Evolutionary conservation across 345 rosid genomes (phyloP), one percentile per base, ranked within the genome.

Genomic region (Syzygium aqueum): DNA sequence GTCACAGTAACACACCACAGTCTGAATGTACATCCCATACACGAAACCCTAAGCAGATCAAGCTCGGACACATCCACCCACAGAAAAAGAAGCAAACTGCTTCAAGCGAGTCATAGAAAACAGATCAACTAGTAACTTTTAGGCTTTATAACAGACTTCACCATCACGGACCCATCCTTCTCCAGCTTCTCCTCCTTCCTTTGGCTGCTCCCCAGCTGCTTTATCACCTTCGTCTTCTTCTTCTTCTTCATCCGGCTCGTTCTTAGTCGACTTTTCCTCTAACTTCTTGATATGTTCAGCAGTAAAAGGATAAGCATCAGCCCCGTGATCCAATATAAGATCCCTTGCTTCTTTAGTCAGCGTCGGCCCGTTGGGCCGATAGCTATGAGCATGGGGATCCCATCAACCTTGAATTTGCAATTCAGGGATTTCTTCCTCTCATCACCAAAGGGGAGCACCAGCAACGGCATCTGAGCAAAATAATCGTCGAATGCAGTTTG

Each of bases 131-230:
- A 33, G 78, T 37, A 67, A 67, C 80, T 33, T 67, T 67, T 23
- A 67, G 46, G 80, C 78, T 33, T 9, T 67, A 8, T 4, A 46
- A 33, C 80, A 67, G 80, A 67, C 80, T 1, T 67, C 46, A 17
- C 80, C 80, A 33, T 67, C 80, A 67, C 96, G 94, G 30, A 86
- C 87, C 94, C 94, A 95, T 28, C 96, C 97, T 53, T 92, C 95
- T 53, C 51, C 21, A 43, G 46, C 25, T 4, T 25, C 28, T 67
- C 82, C 43, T 77, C 50, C 63, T 30, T 77, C 30, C 87, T 61
- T 85, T 85, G 50, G 30, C 53, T 86, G 90, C 78, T 43, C 25
- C 84, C 11, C 46, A 33, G 80, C 80, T 33, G 80, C 46, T 33
- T 33, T 23, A 17, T 37, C 46, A 0, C 2, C 80, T 67, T 37